Evolutionary conservation across 1,284 basidiomycete genomes (phyloP), one percentile per base, ranked within the genome.

Genomic region (Rhodotorula sp.): DNA sequence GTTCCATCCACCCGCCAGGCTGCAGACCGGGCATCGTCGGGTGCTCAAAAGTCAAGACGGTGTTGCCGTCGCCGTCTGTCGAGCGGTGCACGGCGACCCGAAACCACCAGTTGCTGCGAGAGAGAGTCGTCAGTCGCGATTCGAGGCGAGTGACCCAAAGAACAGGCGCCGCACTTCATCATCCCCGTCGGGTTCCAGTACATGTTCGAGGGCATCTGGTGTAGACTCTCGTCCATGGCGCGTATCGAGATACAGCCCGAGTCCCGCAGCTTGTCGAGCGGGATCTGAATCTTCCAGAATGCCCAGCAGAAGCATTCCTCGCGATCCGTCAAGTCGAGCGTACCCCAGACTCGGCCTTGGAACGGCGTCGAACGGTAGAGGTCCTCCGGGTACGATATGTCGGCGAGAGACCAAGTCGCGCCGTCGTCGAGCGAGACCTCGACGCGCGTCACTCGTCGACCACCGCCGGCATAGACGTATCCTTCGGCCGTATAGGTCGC

Each of bases 391-490:
- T 84, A 84, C 46, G 80, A 71, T 40, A 87, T 82, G 31, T 81
- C 78, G 11, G 84, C 83, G 9, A 87, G 80, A 24, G 67, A 73
- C 88, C 88, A 89, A 1, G 81, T 83, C 28, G 72, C 66, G 0
- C 87, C 88, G 53, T 86, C 84, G 73, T 89, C 87, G 10, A 87
- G 76, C 10, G 86, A 85, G 57, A 88, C 71, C 73, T 89, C 88
- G 24, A 88, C 84, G 20, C 87, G 82, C 13, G 83, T 84, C 40
- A 89, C 81, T 22, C 87, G 81, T 20, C 85, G 80, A 1, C 87
- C 87, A 11, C 88, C 87, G n/a, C 88, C 88, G 22, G 83, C 81
- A 76, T 89, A 89, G 0, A 87, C 87, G 71, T 88, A 89, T 11
- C 88, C 88, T 47, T 80, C 70, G 65, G 82, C 71, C 4, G 78